A percentile compares a stretch with the other conserved stretches of the same genome.
These are phyloP conservation scores for Marchantia paleacea DNA, from an alignment of 225 moss, liverwort and hornwort genomes.

Conservation along the genomic window DNA sequence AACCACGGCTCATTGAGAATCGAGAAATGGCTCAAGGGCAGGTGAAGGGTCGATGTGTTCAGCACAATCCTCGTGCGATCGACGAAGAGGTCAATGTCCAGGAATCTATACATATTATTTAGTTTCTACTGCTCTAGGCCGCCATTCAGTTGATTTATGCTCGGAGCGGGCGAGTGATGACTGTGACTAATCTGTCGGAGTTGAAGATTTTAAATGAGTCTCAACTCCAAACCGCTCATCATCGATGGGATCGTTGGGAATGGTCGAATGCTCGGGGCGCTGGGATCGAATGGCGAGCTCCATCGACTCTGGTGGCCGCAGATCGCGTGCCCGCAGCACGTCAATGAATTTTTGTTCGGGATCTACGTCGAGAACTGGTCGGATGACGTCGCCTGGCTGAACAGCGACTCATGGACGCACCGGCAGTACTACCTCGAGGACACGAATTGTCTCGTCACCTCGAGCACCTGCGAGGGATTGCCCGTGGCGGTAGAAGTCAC, in stretches of 20 bases:
- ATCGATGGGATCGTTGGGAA: conserved; percentile 37
- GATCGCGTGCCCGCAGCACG: conserved; percentile 42
- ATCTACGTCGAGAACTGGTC: conserved; percentile 37
- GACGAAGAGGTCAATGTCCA: background rate
- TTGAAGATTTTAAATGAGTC: conserved; percentile 5
- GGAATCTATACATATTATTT: background rate
- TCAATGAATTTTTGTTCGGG: conserved; percentile 41
- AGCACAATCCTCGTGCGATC: background rate
- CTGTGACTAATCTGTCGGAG: background rate
- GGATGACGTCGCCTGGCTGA: conserved; percentile 36
- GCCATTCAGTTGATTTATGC: background rate
- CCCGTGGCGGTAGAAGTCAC: conserved; percentile 36
- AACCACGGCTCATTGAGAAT: conserved; percentile 2
- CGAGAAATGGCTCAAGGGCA: background rate
- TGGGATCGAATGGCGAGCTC: conserved; percentile 36
- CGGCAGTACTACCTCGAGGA: conserved; percentile 35
- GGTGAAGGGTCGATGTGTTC: background rate
- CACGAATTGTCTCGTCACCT: conserved; percentile 39
- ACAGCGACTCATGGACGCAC: conserved; percentile 34
- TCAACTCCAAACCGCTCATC: conserved; percentile 23
- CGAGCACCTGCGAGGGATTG: conserved; percentile 26
- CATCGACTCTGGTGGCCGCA: conserved; percentile 45
- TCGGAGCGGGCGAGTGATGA: background rate
- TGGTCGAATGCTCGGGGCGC: conserved; percentile 37
- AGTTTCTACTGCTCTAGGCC: too few relatives aligned